Percentiles rank a stretch among this genome's conserved stretches.
phyloP scores from a whole-genome alignment of 352 stramenopile species.

The Lagenidium giganteum region DNA sequence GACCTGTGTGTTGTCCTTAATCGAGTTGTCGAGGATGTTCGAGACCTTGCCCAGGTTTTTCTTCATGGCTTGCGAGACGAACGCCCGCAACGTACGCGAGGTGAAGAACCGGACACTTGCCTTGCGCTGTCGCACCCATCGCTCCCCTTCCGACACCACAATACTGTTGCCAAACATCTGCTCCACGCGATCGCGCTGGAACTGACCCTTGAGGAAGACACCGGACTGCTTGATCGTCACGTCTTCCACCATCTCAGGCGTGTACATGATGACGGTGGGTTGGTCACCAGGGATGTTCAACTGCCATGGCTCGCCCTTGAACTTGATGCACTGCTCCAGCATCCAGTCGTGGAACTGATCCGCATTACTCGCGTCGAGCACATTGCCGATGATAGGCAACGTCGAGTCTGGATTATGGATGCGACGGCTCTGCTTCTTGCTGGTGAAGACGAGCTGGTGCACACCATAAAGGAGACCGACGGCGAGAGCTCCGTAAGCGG shows the following conservation, averaged over 20 bases:
- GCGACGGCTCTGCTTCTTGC: too few relatives aligned
- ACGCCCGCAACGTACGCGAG: constrained; percentile 18
- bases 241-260: constrained; percentile 21
- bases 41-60: constrained; percentile 15
- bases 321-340: background rate
- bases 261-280: constrained; percentile 15
- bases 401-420: too few relatives aligned
- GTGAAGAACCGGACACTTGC: constrained; percentile 25
- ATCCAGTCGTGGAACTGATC: constrained; percentile 6
- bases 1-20: background rate
- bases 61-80: constrained; percentile 20
- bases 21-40: constrained; percentile 5
- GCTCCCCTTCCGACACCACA: constrained; percentile 21
- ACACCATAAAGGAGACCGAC: too few relatives aligned
- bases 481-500: too few relatives aligned
- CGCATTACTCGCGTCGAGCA: constrained; percentile 22
- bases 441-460: too few relatives aligned
- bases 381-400: constrained; percentile 34
- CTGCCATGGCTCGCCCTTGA: constrained; percentile 20
- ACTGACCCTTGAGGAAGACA: constrained; percentile 25
- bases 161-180: constrained; percentile 20
- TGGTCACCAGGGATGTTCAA: constrained; percentile 13
- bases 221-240: constrained; percentile 33
- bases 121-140: constrained; percentile 31
- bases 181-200: constrained; percentile 15